These are phyloP conservation scores for Tulasnella sp. DNA, from an alignment of 768 basidiomycete genomes.

Conservation along the genomic window DNA sequence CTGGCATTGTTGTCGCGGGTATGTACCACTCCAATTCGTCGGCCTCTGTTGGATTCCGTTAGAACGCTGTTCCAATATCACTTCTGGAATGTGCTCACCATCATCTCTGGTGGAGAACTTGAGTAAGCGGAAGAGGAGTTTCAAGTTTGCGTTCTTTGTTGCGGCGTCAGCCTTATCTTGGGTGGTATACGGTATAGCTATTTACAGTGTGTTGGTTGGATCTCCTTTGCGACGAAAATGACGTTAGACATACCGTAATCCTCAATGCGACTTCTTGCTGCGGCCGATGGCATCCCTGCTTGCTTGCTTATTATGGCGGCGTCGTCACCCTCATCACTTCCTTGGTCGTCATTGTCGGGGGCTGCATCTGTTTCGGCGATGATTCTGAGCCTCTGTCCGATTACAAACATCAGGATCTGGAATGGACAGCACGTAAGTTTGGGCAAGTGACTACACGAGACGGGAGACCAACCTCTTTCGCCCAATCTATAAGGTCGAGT, in stretches of 20 bases:
- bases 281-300: constrained; percentile 43
- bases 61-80: background rate
- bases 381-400: constrained; percentile 44
- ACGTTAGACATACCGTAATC: constrained; percentile 54
- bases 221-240: background rate
- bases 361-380: constrained; percentile 45
- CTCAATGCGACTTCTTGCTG: constrained; percentile 52
- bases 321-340: constrained; percentile 28
- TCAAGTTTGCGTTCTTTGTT: constrained; percentile 64
- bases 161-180: constrained; percentile 69
- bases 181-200: constrained; percentile 64
- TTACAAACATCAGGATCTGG: constrained; percentile 51
- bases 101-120: constrained; percentile 57
- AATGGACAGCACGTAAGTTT: background rate
- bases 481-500: constrained; percentile 59
- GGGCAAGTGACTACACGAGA: background rate
- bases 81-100: constrained; percentile 33
- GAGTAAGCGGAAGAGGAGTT: constrained; percentile 70
- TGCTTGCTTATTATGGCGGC: constrained; percentile 20
- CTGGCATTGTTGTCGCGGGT: constrained; percentile 54
- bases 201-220: background rate
- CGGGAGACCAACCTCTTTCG: constrained; percentile 50
- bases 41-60: constrained; percentile 32
- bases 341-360: background rate
- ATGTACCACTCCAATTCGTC: constrained; percentile 78